phyloP scores from a whole-genome alignment of 2,329 filamentous ascomycete genomes.

The Colletotrichum sp. region DNA sequence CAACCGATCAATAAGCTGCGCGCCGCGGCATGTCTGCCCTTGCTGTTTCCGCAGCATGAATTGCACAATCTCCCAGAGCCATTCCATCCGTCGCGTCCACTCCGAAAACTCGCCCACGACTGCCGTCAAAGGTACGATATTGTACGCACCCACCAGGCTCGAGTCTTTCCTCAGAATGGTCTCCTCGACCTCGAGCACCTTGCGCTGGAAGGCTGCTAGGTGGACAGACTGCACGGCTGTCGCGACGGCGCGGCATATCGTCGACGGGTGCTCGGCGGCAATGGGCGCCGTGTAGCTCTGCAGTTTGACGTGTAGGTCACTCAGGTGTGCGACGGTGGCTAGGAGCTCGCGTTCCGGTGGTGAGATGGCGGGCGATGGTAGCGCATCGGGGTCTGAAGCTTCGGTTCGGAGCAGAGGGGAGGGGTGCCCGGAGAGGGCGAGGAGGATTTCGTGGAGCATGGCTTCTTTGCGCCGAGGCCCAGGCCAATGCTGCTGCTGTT shows the following conservation, averaged over 20 bases:
- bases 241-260: slow-evolving; percentile 86
- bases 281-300: slow-evolving; percentile 71
- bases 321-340: slow-evolving; percentile 76
- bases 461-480: slow-evolving; percentile 10
- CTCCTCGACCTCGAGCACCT: slow-evolving; percentile 84
- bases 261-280: slow-evolving; percentile 74
- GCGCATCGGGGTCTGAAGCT: slow-evolving; percentile 48
- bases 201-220: slow-evolving; percentile 80
- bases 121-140: slow-evolving; percentile 89
- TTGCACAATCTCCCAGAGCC: slow-evolving; percentile 77
- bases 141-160: slow-evolving; percentile 84
- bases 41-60: slow-evolving; percentile 63
- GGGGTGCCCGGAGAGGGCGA: slow-evolving; percentile 92
- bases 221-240: slow-evolving; percentile 78
- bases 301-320: slow-evolving; percentile 77
- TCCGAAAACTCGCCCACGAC: slow-evolving; percentile 85
- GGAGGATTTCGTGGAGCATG: slow-evolving; percentile 99
- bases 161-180: slow-evolving; percentile 79
- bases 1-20: slow-evolving; percentile 78
- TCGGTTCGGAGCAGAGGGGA: slow-evolving; percentile 79
- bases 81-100: slow-evolving; percentile 85
- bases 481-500: neutral
- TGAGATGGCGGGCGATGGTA: slow-evolving; percentile 59
- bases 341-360: slow-evolving; percentile 86
- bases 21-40: slow-evolving; percentile 62